These are phyloP conservation scores for Fimicolochytrium jonesii DNA, from an alignment of 192 early-diverging fungal genomes.

Conservation along the genomic window DNA sequence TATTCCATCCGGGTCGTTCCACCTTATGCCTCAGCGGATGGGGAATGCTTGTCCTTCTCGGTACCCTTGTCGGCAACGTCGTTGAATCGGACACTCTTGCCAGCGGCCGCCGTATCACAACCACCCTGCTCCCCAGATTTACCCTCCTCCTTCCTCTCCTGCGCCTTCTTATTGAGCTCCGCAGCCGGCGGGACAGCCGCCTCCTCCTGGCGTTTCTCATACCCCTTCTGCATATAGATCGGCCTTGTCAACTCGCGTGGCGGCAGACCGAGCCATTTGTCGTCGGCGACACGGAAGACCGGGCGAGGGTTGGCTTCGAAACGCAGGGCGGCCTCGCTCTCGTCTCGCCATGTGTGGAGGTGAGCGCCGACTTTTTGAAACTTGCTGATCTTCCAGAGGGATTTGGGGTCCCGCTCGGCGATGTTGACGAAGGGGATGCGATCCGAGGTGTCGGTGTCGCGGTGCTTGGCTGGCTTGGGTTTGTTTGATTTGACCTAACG, in stretches of 20 bases:
- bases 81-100: too few relatives aligned
- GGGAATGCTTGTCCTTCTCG: too few relatives aligned
- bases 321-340: constrained; percentile 16
- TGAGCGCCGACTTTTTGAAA: constrained; percentile 37
- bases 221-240: constrained; percentile 18
- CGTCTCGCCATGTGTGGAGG: constrained; percentile 23
- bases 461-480: too few relatives aligned
- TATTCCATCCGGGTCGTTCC: too few relatives aligned
- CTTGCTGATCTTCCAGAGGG: constrained; percentile 51
- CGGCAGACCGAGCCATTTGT: constrained; percentile 26
- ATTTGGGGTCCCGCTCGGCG: constrained; percentile 33
- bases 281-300: constrained; percentile 15
- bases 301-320: not conserved
- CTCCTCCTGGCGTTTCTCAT: not conserved
- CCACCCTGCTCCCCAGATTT: too few relatives aligned
- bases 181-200: constrained; percentile 7
- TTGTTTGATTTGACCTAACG: not conserved
- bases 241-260: constrained; percentile 17
- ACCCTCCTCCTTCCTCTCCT: too few relatives aligned
- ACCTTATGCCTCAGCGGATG: too few relatives aligned
- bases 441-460: not conserved
- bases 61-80: too few relatives aligned
- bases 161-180: too few relatives aligned
- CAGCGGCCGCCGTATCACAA: too few relatives aligned
- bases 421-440: not conserved